Conservation (phyloP, 805 yeast genomes). For the Myxozyma mucilagina region DNA sequence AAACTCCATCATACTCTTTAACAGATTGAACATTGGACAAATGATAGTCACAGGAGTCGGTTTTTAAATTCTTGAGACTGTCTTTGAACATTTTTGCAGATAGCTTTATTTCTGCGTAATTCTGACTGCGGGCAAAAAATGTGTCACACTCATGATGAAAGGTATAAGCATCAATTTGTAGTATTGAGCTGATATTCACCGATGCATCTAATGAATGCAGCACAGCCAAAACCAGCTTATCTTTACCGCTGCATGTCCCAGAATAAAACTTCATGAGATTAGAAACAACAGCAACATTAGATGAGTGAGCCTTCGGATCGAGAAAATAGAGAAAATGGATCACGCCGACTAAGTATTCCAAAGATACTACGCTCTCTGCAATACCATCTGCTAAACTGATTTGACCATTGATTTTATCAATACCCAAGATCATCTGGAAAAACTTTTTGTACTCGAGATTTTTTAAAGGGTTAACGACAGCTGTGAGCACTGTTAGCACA, state of each 20-base stretch:
- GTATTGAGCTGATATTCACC: constrained; percentile 34
- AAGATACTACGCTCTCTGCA: not conserved
- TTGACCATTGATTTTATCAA: constrained; percentile 42
- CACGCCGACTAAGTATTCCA: constrained; percentile 46
- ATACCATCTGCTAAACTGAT: too few species aligned
- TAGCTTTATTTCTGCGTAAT: not conserved
- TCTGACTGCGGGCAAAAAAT: not conserved
- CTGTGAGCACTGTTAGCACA: constrained; percentile 34
- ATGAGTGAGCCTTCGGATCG: constrained; percentile 52
- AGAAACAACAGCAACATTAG: constrained; percentile 47
- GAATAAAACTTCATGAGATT: constrained; percentile 54
- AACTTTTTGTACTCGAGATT: constrained; percentile 49
- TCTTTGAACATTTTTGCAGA: constrained; percentile 7
- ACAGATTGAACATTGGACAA: not conserved
- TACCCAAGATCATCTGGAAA: constrained; percentile 64
- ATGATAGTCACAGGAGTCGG: constrained; percentile 61
- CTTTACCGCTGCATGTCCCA: constrained; percentile 66
- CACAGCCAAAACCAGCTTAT: constrained; percentile 58
- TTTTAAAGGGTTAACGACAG: constrained; percentile 25
- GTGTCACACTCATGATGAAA: not conserved
- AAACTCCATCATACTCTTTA: not conserved
- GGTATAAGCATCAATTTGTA: constrained; percentile 1
- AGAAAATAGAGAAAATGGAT: constrained; percentile 52
- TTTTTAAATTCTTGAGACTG: constrained; percentile 44
- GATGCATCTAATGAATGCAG: constrained; percentile 58